Evolutionary conservation across 495 filamentous ascomycete genomes (phyloP), one percentile per base, ranked within the genome.

Genomic region (Podospora bellae-mahoneyi): DNA sequence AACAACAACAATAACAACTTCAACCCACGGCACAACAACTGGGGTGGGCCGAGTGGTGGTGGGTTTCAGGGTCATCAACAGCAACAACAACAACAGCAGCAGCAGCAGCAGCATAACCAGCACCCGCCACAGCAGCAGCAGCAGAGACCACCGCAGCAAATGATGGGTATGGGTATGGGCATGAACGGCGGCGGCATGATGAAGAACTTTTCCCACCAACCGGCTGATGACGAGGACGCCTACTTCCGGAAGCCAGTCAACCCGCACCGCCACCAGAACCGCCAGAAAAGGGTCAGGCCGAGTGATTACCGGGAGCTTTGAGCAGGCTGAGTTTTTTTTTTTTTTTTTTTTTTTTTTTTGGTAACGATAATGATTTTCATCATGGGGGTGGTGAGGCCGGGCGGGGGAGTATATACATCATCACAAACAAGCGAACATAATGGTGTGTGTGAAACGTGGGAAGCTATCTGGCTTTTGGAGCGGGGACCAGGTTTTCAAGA

Each of bases 201-300:
- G 59, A 74, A 72, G 62, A 73, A 72, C 53, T 78, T 76, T 26
- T 90, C 91, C 73, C 88, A 95, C 77, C 90, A 95, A 79, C 85
- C 89, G n/a, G 85, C 88, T 64, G 91, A 92, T 66, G 92, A 96
- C 69, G 94, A 96, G 68, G 91, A 92, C 62, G 91, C 95, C 20
- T 99, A 99, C 78, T 95, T 98, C 78, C 89, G 95, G 23, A 94
- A 96, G 75, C 95, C 95, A 2, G 91, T 98, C 64, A 99, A 99
- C 75, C 95, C 93, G 13, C 93, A 97, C 74, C 88, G 95, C 66
- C 91, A 96, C 74, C 90, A 92, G 78, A 90, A 91, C 66, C 82
- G 90, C 64, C 88, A 92, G 68, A 88, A 91, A 68, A 81, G 90
- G 69, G 88, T 90, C 64, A 84, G 95, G 59, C 92, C 93, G 19